Evolutionary conservation across 2,329 filamentous ascomycete genomes (phyloP).

Genomic region (Penicillium sp.): DNA sequence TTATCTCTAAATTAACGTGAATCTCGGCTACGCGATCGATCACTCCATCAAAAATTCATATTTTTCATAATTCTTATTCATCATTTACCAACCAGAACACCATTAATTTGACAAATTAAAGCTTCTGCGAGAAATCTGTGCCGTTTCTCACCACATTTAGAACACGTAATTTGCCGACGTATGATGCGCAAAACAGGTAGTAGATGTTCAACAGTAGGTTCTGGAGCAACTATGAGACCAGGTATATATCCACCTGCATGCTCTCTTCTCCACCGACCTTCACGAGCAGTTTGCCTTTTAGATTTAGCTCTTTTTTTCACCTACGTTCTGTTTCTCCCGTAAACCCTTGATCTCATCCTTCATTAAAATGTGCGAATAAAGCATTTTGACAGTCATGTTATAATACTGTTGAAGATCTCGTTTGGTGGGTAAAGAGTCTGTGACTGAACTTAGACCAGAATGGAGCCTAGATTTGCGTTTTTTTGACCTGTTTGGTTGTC

Average conservation of each 20-base stretch:
- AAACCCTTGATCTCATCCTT: background rate
- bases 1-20: no score
- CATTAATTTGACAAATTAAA: no score
- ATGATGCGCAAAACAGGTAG: conserved; percentile 3
- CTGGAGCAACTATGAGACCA: background rate
- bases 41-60: no score
- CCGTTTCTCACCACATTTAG: background rate
- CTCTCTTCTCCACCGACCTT: conserved; percentile 1
- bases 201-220: conserved; percentile 1
- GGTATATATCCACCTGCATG: conserved; percentile 2
- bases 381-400: conserved; percentile 1
- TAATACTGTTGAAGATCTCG: conserved; percentile 4
- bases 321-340: conserved; percentile 1
- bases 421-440: conserved; percentile 1
- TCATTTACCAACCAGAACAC: no score
- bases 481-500: no score
- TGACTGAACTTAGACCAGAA: no score
- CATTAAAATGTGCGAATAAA: conserved; percentile 2
- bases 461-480: no score
- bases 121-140: no score
- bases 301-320: conserved; percentile 1
- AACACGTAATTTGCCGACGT: conserved; percentile 1
- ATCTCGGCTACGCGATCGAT: no score
- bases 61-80: no score
- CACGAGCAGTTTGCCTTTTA: background rate